phyloP scores from a whole-genome alignment of 768 basidiomycete genomes.

The Pleurotus cornucopiae region DNA sequence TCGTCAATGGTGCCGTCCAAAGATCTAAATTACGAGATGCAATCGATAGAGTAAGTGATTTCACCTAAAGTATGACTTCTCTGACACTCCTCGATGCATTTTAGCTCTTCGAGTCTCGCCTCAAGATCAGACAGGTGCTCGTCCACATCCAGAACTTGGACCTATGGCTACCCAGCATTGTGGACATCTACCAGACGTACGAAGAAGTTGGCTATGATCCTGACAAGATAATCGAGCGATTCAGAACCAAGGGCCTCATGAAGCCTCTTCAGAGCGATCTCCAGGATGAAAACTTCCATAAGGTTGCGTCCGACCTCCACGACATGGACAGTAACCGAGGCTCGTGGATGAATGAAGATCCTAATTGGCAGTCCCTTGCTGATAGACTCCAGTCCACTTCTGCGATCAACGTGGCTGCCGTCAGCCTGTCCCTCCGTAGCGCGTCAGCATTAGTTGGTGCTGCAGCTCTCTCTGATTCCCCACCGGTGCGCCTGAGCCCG shows the following conservation, averaged over 20 bases:
- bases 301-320: not conserved
- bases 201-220: conserved; percentile 12
- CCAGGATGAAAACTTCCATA: not conserved
- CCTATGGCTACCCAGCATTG: conserved; percentile 10
- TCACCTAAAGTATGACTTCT: not conserved
- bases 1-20: conserved; percentile 11
- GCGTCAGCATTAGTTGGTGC: not conserved
- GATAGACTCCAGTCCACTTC: not conserved
- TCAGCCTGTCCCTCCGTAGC: not conserved
- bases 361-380: conserved; percentile 2
- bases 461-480: not conserved
- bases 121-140: conserved; percentile 10
- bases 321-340: not conserved
- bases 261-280: conserved; percentile 8
- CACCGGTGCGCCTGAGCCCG: not conserved
- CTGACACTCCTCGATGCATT: not conserved
- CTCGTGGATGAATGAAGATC: conserved; percentile 6
- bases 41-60: conserved; percentile 8
- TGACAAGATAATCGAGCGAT: conserved; percentile 12
- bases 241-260: conserved; percentile 9
- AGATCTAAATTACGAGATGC: conserved; percentile 11
- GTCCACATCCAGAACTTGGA: conserved; percentile 7
- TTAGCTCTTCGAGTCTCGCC: conserved; percentile 12
- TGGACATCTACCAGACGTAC: conserved; percentile 12
- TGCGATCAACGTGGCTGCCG: not conserved